Base-by-base conservation (phyloP, 2,329 filamentous ascomycete genomes). In the Hortaea werneckii region DNA sequence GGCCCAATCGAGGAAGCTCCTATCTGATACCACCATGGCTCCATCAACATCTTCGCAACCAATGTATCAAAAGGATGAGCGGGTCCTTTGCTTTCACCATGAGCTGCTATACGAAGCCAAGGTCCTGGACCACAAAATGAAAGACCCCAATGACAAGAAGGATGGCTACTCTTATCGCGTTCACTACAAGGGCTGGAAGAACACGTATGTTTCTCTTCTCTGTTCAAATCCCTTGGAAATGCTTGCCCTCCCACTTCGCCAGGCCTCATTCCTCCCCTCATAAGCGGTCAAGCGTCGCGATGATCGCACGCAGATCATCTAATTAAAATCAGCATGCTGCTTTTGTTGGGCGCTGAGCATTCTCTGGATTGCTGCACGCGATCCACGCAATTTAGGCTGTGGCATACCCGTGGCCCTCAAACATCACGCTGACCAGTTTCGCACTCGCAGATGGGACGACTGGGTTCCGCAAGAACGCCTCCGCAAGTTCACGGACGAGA, bases 101-200 rank as follows among this genome's bases (percentile, higher is more conserved):
- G 89, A 96, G 61, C 82, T 96, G 69, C 80, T 98, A 43, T 98
- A 98, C 64, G 92, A 98, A 68, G 92, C 92, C 55, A 96, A 96
- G 70, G 83, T 98, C 43, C 79, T 94, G 53, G 89, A 95, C 54
- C 75, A 86, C 29, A 80, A 76, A 57, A 70, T 72, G 65, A 73
- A 76, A 59, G 78, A 82, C 50, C 64, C 70, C 5, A 72, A 72
- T 39, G 82, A 83, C 60, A 82, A 85, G 67, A 82, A 80, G 64
- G 83, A 82, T 50, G 80, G 83, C 30, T 88, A 80, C 62, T 80
- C 87, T 64, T 98, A 94, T 71, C 85, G 86, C 62, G 85, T 98
- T 45, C 92, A 98, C 69, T 98, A 98, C 73, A 96, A 96, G 69
- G 92, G 92, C 61, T 98, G 92, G 92, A 98, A 98, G 75, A 89